Conservation (phyloP, 2,329 filamentous ascomycete species). For the Stromatinia cepivora region DNA sequence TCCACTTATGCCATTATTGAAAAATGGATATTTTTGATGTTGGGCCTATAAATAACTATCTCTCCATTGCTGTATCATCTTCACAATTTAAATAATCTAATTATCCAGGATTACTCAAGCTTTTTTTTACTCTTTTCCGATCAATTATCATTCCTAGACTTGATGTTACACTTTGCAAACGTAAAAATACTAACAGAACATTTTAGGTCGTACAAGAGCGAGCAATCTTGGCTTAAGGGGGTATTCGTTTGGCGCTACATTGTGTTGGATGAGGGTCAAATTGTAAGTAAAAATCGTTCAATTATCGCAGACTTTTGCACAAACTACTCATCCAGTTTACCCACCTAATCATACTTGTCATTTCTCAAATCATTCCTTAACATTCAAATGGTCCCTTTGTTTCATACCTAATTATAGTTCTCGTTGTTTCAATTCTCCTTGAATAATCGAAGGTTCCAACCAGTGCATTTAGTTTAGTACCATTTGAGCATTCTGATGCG, state of each 20-base stretch:
- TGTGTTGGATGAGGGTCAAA: constrained; percentile 56
- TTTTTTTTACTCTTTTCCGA: background rate
- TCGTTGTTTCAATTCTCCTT: background rate
- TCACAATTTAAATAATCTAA: background rate
- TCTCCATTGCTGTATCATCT: background rate
- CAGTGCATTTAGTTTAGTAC: background rate
- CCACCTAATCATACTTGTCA: background rate
- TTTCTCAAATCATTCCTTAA: background rate
- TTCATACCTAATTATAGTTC: background rate
- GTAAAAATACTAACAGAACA: background rate
- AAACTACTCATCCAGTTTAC: background rate
- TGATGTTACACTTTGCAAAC: background rate
- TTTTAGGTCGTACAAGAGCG: constrained; percentile 42
- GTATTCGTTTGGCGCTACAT: constrained; percentile 54
- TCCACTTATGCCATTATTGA: no score
- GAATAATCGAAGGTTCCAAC: background rate
- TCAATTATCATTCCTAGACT: background rate
- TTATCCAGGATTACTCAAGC: background rate
- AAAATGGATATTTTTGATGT: no score
- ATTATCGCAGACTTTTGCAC: background rate
- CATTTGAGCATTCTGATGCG: background rate
- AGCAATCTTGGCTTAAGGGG: constrained; percentile 51
- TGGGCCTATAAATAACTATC: background rate
- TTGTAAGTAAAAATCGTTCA: constrained; percentile 42
- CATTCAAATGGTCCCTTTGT: background rate